Percentiles rank a stretch among this genome's conserved stretches.
Conservation (phyloP, 495 filamentous ascomycete genomes). For the Letharia columbiana region DNA sequence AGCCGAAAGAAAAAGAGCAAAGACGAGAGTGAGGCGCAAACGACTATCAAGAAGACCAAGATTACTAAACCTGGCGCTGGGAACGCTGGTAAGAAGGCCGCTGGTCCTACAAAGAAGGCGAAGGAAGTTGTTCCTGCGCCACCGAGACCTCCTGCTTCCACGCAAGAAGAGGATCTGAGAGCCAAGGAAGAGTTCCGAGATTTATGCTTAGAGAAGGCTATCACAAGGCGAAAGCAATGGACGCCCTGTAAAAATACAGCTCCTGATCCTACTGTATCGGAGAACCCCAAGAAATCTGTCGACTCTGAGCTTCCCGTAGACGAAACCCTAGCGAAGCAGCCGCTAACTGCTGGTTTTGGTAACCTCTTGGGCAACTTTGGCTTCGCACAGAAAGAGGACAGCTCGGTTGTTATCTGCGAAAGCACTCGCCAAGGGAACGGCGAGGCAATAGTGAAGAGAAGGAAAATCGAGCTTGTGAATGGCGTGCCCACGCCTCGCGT, state of each 20-base stretch:
- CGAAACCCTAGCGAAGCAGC: conserved; percentile 24
- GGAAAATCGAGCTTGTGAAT: conserved; percentile 23
- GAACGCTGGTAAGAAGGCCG: conserved; percentile 2
- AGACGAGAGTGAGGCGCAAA: conserved; percentile 12
- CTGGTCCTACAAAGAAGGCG: neutral
- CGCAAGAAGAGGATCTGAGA: conserved; percentile 20
- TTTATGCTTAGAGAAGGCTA: conserved; percentile 37
- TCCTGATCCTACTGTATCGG: conserved; percentile 10
- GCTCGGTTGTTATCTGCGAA: neutral
- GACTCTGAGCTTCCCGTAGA: conserved; percentile 1
- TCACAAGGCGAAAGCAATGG: conserved; percentile 47
- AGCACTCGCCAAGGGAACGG: neutral
- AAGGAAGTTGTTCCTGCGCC: neutral
- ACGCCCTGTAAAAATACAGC: conserved; percentile 40
- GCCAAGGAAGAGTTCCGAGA: conserved; percentile 16
- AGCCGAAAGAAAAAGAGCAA: conserved; percentile 17
- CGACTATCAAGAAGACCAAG: conserved; percentile 22
- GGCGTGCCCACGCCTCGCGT: conserved; percentile 19
- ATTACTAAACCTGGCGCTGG: conserved; percentile 19
- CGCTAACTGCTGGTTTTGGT: conserved; percentile 17
- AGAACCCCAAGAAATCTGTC: conserved; percentile 23
- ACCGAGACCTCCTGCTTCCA: conserved; percentile 13
- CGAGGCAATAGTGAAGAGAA: conserved; percentile 12
- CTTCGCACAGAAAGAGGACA: conserved; percentile 18
- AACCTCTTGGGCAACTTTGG: conserved; percentile 27